Percentiles rank a stretch among this genome's conserved stretches.
Conservation (phyloP, 257 asterid genomes). For the Solanum tacnaense region DNA sequence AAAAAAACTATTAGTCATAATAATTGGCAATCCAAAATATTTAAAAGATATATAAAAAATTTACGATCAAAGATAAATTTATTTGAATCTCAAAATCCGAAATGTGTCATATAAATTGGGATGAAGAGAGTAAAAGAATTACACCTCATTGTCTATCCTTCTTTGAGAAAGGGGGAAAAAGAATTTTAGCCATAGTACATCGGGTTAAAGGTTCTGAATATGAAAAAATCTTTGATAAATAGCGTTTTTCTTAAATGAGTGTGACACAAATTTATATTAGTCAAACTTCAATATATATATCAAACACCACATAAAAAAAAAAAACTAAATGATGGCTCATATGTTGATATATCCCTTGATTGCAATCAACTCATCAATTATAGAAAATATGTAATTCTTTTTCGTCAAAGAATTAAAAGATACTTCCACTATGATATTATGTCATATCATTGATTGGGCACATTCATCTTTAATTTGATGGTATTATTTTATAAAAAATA, state of each 20-base stretch:
- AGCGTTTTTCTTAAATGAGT: rapidly evolving
- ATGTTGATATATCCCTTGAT: not conserved
- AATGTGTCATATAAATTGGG: too few relatives aligned
- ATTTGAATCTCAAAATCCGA: too few relatives aligned
- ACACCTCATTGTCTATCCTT: too few relatives aligned
- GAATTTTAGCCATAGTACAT: not conserved
- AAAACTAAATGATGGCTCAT: not conserved
- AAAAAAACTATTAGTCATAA: too few relatives aligned
- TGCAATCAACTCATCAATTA: not conserved
- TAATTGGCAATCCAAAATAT: too few relatives aligned
- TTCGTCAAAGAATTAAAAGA: not conserved
- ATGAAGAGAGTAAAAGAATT: too few relatives aligned
- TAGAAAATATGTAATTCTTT: not conserved
- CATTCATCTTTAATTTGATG: not conserved
- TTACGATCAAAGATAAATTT: too few relatives aligned
- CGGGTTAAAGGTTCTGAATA: not conserved
- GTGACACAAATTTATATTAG: rapidly evolving
- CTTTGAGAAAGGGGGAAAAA: rapidly evolving
- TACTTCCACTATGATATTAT: not conserved
- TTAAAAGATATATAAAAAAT: too few relatives aligned
- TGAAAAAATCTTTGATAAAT: rapidly evolving
- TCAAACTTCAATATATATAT: rapidly evolving
- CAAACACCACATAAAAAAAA: rapidly evolving
- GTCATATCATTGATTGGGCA: not conserved
- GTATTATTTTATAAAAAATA: too few relatives aligned